Conservation (phyloP, 2,329 filamentous ascomycete species). For the Exophiala aquamarina region DNA sequence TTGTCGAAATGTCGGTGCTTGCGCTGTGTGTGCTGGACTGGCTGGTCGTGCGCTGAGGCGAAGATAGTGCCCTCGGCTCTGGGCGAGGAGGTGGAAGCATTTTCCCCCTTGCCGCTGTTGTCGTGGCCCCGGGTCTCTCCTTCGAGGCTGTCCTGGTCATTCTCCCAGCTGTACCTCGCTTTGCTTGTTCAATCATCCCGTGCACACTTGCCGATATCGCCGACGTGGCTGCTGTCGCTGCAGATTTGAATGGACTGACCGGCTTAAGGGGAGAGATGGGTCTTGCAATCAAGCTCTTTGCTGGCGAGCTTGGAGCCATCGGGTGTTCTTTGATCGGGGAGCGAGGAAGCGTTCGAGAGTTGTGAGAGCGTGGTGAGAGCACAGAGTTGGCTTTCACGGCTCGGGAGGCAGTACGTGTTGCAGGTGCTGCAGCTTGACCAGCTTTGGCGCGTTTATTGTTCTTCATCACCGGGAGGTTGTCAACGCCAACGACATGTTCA, state of each 20-base stretch:
- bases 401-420: slow-evolving; percentile 37
- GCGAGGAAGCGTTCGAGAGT: slow-evolving; percentile 67
- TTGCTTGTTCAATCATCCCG: slow-evolving; percentile 25
- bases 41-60: slow-evolving; percentile 23
- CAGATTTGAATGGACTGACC: slow-evolving; percentile 39
- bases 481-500: slow-evolving; percentile 39
- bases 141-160: slow-evolving; percentile 26
- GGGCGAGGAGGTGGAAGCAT: slow-evolving; percentile 29
- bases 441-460: slow-evolving; percentile 49
- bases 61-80: slow-evolving; percentile 8
- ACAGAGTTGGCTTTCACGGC: slow-evolving; percentile 54
- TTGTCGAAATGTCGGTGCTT: slow-evolving; percentile 20
- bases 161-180: slow-evolving; percentile 24
- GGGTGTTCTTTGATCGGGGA: slow-evolving; percentile 50
- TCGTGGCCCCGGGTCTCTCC: slow-evolving; percentile 20
- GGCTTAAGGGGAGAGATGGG: slow-evolving; percentile 46
- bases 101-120: slow-evolving; percentile 12
- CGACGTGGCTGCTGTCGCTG: slow-evolving; percentile 43
- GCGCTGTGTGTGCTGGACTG: slow-evolving; percentile 23
- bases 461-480: slow-evolving; percentile 66
- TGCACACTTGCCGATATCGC: slow-evolving; percentile 26
- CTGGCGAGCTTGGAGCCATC: slow-evolving; percentile 35
- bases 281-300: slow-evolving; percentile 52
- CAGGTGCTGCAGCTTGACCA: slow-evolving; percentile 34
- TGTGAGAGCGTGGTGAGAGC: slow-evolving; percentile 79